These are phyloP conservation scores for Aspergillus bombycis DNA, from an alignment of 2,329 filamentous ascomycete species.

Conservation along the genomic window DNA sequence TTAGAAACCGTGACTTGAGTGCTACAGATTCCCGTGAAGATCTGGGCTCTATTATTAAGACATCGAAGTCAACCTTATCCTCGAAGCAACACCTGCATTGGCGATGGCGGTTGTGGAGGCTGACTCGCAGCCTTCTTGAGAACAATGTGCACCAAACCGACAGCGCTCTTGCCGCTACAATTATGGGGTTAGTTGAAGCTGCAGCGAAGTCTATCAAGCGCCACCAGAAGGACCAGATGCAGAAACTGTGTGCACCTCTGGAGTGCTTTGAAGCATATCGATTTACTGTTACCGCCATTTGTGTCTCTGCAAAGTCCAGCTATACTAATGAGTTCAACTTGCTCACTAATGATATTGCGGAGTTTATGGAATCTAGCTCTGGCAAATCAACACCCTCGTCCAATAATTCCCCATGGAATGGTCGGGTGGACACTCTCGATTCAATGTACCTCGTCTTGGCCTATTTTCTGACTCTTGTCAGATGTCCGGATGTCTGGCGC, in stretches of 20 bases:
- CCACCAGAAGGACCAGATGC: slow-evolving; percentile 31
- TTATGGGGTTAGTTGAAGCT: slow-evolving; percentile 28
- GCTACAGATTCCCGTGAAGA: slow-evolving; percentile 28
- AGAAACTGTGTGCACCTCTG: slow-evolving; percentile 30
- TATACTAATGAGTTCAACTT: slow-evolving; percentile 29
- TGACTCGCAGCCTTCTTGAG: slow-evolving; percentile 37
- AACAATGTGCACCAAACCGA: slow-evolving; percentile 30
- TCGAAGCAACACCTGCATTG: slow-evolving; percentile 38
- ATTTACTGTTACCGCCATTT: slow-evolving; percentile 34
- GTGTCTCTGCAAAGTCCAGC: slow-evolving; percentile 22
- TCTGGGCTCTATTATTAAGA: slow-evolving; percentile 31
- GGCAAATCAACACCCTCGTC: slow-evolving; percentile 29
- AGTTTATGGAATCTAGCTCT: slow-evolving; percentile 29
- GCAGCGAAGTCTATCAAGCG: slow-evolving; percentile 35
- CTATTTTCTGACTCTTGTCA: slow-evolving; percentile 38
- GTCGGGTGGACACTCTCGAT: slow-evolving; percentile 39
- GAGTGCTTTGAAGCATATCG: slow-evolving; percentile 44
- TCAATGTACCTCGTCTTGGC: slow-evolving; percentile 36
- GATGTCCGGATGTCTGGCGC: slow-evolving; percentile 33
- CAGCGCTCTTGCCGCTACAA: slow-evolving; percentile 22
- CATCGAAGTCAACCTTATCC: slow-evolving; percentile 32
- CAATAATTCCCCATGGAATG: slow-evolving; percentile 40
- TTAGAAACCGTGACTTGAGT: slow-evolving; percentile 29
- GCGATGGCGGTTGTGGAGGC: slow-evolving; percentile 47
- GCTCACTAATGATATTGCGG: slow-evolving; percentile 29